Base-by-base conservation (phyloP, 2,329 filamentous ascomycete species). In the Talaromyces funiculosus region DNA sequence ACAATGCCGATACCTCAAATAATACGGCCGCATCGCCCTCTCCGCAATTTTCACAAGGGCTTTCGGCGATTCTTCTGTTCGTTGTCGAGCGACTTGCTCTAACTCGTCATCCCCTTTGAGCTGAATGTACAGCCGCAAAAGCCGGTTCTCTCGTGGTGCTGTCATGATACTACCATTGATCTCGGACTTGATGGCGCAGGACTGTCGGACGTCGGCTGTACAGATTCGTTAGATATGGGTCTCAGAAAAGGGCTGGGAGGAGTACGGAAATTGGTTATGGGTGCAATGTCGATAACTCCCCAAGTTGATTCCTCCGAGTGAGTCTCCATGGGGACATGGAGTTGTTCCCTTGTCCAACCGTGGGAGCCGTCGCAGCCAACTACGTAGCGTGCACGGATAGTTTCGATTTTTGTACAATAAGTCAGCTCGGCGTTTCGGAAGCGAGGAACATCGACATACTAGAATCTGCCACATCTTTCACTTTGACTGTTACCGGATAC, bases 331-430 rank as follows among this genome's bases (percentile, higher is more conserved):
- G 80, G 75, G 33, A 84, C 80, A 0, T 82, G 82, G 7, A 89
- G 73, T 57, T 84, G 78, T 58, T 80, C 78, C 37, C 87, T 76
- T 0, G 83, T 84, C 84, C 86, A 89, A 61, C 82, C 85, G 66
- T 86, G 85, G 0, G 87, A 86, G 0, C 87, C 87, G 64, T 90
- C 87, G 51, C 84, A 86, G 0, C 86, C 87, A 4, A 90, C 78
- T 31, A 90, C 77, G 62, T 87, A 90, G 66, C 86, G 86, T 4
- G 82, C 79, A 43, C 75, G 80, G 2, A 87, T 73, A 0, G 53
- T 71, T 68, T 66, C 64, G 4, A 8, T 31, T 22, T 22, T 4
- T 10, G 16, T 47, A 29, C 6, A 31, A 47, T 1, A 31, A 12
- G n/a, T 29, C 3, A 49, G 24, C 26, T 31, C 3, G 9, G 2